Conservation (phyloP, 176 grass and related monocot species). For the Saccharum officinarum region DNA sequence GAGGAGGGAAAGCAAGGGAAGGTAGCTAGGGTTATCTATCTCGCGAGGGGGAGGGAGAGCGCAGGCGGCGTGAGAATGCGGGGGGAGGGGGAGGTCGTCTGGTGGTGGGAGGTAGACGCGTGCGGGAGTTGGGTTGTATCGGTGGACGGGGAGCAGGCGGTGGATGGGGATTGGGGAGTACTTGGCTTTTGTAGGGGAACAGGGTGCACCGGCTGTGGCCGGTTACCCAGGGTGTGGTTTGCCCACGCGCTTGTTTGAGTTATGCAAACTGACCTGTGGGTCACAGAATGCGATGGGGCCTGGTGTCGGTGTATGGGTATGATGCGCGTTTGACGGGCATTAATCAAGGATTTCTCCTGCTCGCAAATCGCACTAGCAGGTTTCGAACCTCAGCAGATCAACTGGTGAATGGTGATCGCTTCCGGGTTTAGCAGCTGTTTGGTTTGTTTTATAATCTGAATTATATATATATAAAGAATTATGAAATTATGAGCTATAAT, state of each 20-base stretch:
- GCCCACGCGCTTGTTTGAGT: not conserved
- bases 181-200: not conserved
- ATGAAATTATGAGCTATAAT: no score
- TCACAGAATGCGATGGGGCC: fast-evolving
- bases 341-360: not conserved
- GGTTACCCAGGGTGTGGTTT: not conserved
- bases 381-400: no score
- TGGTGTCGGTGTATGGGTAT: not conserved
- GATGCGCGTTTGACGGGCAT: not conserved
- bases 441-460: no score
- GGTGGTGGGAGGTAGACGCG: not conserved
- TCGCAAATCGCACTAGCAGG: no score
- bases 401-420: no score
- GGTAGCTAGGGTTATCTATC: conserved; percentile 39
- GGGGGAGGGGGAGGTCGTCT: not conserved
- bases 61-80: conserved; percentile 16
- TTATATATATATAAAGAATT: no score
- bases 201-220: conserved; percentile 29
- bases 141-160: conserved; percentile 17
- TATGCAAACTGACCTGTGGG: not conserved
- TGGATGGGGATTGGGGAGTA: not conserved
- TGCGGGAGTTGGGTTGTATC: conserved; percentile 22
- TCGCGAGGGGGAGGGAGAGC: not conserved
- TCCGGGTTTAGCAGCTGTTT: no score
- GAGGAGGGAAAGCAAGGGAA: not conserved